Percentiles rank a stretch among this genome's conserved stretches.
phyloP scores from a whole-genome alignment of 257 asterid genomes.

The Lycium barbarum region DNA sequence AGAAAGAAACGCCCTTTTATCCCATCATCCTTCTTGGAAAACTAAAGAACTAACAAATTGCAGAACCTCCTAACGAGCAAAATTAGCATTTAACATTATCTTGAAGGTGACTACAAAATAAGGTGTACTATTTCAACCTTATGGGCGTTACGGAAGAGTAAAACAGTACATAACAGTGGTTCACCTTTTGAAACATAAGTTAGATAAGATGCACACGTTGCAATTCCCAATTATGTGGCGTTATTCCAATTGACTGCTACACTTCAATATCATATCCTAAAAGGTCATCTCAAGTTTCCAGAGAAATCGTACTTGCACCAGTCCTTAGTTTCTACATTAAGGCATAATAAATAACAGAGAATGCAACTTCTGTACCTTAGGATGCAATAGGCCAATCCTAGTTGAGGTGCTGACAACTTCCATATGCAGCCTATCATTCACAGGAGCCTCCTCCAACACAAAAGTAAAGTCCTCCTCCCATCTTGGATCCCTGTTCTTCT shows the following conservation, averaged over 20 bases:
- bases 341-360: constrained; percentile 12
- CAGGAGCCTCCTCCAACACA: constrained; percentile 83
- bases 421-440: constrained; percentile 73
- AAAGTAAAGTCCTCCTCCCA: constrained; percentile 92
- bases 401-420: constrained; percentile 86
- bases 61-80: not conserved
- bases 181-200: not conserved
- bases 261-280: constrained; percentile 6
- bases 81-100: not conserved
- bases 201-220: not conserved
- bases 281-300: constrained; percentile 24
- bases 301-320: not conserved
- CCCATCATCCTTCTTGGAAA: not conserved
- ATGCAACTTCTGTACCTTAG: constrained; percentile 64
- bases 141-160: no score
- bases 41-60: not conserved
- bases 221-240: not conserved
- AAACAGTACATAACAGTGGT: not conserved
- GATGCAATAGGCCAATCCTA: constrained; percentile 90
- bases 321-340: not conserved
- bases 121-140: not conserved
- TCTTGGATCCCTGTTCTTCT: constrained; percentile 97
- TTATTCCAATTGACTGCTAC: not conserved
- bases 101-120: not conserved
- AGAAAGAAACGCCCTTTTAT: not conserved